Evolutionary conservation across 1,139 yeast genomes (phyloP), one percentile per base, ranked within the genome.

Genomic region (Eremothecium coryli): DNA sequence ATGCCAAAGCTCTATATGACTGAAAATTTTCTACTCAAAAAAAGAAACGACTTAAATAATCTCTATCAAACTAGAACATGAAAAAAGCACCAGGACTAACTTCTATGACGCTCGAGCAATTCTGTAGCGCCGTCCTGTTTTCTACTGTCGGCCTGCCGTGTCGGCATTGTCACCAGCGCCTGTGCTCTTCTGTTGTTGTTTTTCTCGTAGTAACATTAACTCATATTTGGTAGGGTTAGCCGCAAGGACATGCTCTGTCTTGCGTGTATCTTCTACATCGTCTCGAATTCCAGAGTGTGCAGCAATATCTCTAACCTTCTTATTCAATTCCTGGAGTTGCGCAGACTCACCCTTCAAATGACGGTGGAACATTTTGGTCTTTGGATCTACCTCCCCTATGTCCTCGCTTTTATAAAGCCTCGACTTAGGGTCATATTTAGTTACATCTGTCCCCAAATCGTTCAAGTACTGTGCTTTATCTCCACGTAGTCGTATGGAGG

Each of bases 141-240:
- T n/a, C n/a, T n/a, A n/a, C n/a, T n/a, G n/a, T n/a, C n/a, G n/a
- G n/a, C n/a, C n/a, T n/a, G n/a, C n/a, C n/a, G n/a, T n/a, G n/a
- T n/a, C n/a, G n/a, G n/a, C n/a, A n/a, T n/a, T n/a, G n/a, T n/a
- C n/a, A n/a, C n/a, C n/a, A n/a, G n/a, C n/a, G n/a, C n/a, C n/a
- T n/a, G n/a, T n/a, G n/a, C n/a, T n/a, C n/a, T n/a, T 20, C 22
- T 20, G 10, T 20, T 20, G 10, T 20, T 20, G 22, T 10, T n/a
- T n/a, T n/a, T n/a, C 22, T 20, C 22, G 7, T 10, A 20, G 22
- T 10, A 20, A 10, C 22, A 20, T 20, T 7, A 20, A 8, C 33
- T 54, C 58, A 34, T 49, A 48, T 37, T 49, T 50, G 1, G 61
- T 57, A 3, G 61, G 61, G 32, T 57, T 56, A 4, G 61, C 61